phyloP scores from a whole-genome alignment of 2,329 filamentous ascomycete genomes.

The Apiospora phragmitis region DNA sequence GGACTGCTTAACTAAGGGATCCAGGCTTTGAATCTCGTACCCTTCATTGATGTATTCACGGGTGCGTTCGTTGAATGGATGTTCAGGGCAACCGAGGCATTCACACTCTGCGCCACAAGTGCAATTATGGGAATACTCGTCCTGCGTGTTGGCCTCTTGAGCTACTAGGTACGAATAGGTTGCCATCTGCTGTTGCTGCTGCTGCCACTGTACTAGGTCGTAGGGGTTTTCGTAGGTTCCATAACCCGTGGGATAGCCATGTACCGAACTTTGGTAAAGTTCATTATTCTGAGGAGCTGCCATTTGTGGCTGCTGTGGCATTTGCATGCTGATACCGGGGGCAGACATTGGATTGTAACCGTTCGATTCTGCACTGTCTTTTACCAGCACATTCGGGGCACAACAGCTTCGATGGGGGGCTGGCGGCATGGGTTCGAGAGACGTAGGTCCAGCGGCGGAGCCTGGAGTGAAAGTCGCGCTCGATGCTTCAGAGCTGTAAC shows the following conservation, averaged over 20 bases:
- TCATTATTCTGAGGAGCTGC: neutral
- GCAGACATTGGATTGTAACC: neutral
- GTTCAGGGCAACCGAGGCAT: neutral
- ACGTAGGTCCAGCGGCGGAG: neutral
- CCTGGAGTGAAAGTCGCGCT: neutral
- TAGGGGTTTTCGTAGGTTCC: neutral
- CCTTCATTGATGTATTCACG: neutral
- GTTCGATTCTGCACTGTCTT: neutral
- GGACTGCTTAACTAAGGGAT: neutral
- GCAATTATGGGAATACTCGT: neutral
- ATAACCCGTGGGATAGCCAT: neutral
- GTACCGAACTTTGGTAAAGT: neutral
- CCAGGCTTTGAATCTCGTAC: neutral
- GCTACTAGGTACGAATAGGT: neutral
- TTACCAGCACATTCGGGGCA: neutral
- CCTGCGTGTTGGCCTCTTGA: neutral
- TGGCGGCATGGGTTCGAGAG: neutral
- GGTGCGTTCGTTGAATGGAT: neutral
- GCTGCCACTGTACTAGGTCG: neutral
- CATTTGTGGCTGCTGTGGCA: neutral
- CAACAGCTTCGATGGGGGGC: neutral
- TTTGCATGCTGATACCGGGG: neutral
- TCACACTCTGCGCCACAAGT: neutral
- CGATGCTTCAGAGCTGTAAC: neutral
- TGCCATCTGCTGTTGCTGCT: neutral